These are phyloP conservation scores for Xerocomus spinulosus DNA, from an alignment of 768 basidiomycete species.

Conservation along the genomic window DNA sequence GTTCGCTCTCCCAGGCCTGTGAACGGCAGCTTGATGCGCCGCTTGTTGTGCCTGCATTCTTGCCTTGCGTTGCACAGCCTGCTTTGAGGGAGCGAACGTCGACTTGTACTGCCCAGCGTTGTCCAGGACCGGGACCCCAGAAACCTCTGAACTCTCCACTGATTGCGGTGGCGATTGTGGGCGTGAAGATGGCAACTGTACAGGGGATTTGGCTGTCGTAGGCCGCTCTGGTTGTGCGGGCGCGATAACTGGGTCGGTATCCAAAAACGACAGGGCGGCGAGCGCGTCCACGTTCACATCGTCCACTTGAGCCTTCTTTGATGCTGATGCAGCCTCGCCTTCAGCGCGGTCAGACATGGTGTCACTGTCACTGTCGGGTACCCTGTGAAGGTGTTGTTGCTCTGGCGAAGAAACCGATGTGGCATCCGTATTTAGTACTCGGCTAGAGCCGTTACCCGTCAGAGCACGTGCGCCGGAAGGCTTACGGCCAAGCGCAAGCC, in stretches of 20 bases:
- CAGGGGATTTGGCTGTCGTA: constrained; percentile 3
- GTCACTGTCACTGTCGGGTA: constrained; percentile 28
- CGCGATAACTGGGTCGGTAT: constrained; percentile 32
- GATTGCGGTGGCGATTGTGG: constrained; percentile 32
- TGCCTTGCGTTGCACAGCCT: constrained; percentile 80
- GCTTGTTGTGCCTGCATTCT: constrained; percentile 81
- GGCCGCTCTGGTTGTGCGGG: constrained; percentile 16
- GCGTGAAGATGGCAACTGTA: constrained; percentile 25
- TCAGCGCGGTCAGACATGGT: constrained; percentile 30
- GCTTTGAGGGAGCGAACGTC: constrained; percentile 83
- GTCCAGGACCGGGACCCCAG: constrained; percentile 24
- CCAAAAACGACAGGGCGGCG: constrained; percentile 74
- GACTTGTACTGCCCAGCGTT: constrained; percentile 56
- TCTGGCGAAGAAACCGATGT: constrained; percentile 38
- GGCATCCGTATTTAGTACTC: constrained; percentile 33
- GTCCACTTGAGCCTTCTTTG: constrained; percentile 30
- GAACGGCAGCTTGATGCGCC: constrained; percentile 72
- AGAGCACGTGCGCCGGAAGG: constrained; percentile 83
- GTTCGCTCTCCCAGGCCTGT: constrained; percentile 62
- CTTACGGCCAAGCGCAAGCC: constrained; percentile 50
- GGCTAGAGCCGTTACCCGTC: constrained; percentile 30
- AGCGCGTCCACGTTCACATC: constrained; percentile 66
- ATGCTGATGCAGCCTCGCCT: constrained; percentile 1
- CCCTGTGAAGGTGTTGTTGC: constrained; percentile 24
- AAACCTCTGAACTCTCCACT: constrained; percentile 22